phyloP scores from a whole-genome alignment of 1,284 basidiomycete genomes.

The Cryptococcus floricola region DNA sequence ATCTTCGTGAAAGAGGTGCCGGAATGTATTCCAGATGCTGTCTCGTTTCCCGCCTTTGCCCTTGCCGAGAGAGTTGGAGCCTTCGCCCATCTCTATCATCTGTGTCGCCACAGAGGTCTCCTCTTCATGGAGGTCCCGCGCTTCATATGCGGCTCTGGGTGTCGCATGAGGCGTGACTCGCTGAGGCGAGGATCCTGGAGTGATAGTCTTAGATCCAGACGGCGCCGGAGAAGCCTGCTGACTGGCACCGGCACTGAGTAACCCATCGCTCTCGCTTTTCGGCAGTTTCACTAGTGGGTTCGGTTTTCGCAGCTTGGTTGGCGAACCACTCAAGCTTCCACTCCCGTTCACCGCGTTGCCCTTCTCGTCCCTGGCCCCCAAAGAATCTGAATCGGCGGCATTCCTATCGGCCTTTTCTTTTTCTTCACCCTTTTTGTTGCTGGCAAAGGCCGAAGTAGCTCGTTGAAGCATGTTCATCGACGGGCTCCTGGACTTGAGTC shows the following conservation, averaged over 20 bases:
- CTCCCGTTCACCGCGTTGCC: not conserved
- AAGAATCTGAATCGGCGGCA: not conserved
- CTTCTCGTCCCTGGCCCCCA: not conserved
- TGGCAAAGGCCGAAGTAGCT: conserved; percentile 67
- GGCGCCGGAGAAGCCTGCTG: not conserved
- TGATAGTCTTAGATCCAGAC: conserved; percentile 1
- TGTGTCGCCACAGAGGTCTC: not conserved
- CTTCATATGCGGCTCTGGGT: not conserved
- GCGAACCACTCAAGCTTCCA: conserved; percentile 23
- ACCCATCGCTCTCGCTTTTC: conserved; percentile 24
- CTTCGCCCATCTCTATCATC: not conserved
- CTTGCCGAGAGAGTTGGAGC: not conserved
- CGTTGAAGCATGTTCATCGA: conserved; percentile 92
- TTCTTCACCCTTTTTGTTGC: conserved; percentile 18
- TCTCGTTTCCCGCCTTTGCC: conserved; percentile 34
- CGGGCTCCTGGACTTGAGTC: conserved; percentile 64
- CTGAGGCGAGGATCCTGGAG: conserved; percentile 3
- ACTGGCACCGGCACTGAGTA: not conserved
- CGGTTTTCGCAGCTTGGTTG: conserved; percentile 37
- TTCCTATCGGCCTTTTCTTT: conserved; percentile 8
- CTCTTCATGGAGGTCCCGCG: too few species aligned
- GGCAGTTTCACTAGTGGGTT: conserved; percentile 23
- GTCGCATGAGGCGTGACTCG: conserved; percentile 1
- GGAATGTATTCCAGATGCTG: conserved; percentile 51
- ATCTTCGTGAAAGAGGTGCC: conserved; percentile 52